Conservation (phyloP, 225 moss, liverwort and hornwort species). For the Sphagnum contortum region DNA sequence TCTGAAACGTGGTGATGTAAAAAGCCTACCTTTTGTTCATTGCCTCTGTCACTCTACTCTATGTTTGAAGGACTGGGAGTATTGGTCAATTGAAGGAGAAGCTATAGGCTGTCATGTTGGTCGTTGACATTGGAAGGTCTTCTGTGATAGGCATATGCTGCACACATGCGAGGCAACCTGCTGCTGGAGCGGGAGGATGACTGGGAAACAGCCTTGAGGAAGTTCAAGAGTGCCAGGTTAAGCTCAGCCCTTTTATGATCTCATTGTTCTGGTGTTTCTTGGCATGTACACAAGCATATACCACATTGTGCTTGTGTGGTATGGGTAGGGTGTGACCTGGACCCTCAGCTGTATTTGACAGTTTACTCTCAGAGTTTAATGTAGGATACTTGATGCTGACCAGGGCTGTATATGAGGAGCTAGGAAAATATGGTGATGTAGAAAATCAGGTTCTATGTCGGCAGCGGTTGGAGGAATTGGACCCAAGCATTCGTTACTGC, state of each 20-base stretch:
- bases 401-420: constrained; percentile 81
- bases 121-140: no score
- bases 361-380: no score
- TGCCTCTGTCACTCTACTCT: no score
- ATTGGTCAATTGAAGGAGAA: no score
- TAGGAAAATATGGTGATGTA: constrained; percentile 89
- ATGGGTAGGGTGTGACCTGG: no score
- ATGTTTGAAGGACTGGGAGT: no score
- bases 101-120: no score
- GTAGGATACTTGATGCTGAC: not conserved
- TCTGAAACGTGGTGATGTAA: no score
- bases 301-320: no score
- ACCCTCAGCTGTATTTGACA: no score
- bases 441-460: constrained; percentile 91
- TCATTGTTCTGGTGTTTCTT: not conserved
- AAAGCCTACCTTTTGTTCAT: no score
- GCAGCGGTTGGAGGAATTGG: constrained; percentile 88
- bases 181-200: constrained; percentile 91
- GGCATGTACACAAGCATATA: not conserved
- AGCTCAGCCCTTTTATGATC: not conserved
- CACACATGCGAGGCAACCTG: constrained; percentile 84
- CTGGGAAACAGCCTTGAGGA: constrained; percentile 88
- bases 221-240: constrained; percentile 87
- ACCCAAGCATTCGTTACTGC: constrained; percentile 79
- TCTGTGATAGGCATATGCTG: constrained; percentile 68